Percentiles rank a stretch among this genome's conserved stretches.
Conservation (phyloP, 345 rosid genomes). For the Salix koriyanagi region DNA sequence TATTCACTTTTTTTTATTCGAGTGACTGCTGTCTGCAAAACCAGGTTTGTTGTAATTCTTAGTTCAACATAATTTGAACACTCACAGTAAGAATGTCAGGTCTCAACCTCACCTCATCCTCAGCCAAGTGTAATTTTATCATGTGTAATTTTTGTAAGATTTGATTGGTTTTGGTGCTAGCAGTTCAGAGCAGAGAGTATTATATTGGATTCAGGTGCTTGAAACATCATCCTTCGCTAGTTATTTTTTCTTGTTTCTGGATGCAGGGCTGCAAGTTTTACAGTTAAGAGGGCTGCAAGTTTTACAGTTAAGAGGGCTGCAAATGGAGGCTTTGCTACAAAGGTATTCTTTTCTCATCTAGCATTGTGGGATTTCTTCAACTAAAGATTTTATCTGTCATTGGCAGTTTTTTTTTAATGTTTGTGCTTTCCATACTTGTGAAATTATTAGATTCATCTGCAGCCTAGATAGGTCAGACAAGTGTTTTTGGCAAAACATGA, state of each 20-base stretch:
- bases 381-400: not conserved
- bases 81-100: slow-evolving; percentile 26
- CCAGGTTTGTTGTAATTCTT: slow-evolving; percentile 34
- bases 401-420: not conserved
- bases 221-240: not conserved
- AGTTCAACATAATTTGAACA: slow-evolving; percentile 22
- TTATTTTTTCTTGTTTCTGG: slow-evolving; percentile 16
- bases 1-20: slow-evolving; percentile 11
- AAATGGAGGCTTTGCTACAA: slow-evolving; percentile 36
- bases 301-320: slow-evolving; percentile 36
- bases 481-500: not conserved
- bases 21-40: slow-evolving; percentile 14
- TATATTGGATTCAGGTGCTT: slow-evolving; percentile 6
- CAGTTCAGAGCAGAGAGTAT: slow-evolving; percentile 1
- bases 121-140: not conserved
- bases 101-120: slow-evolving; percentile 6
- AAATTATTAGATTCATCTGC: not conserved
- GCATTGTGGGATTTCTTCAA: not conserved
- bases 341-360: slow-evolving; percentile 41
- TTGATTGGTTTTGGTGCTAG: slow-evolving; percentile 1
- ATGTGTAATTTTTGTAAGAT: not conserved
- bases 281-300: slow-evolving; percentile 36
- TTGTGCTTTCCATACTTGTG: not conserved
- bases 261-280: slow-evolving; percentile 49
- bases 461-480: not conserved